These are phyloP conservation scores for Sideroxylon spinosum DNA, from an alignment of 179 eudicot species.

Conservation along the genomic window DNA sequence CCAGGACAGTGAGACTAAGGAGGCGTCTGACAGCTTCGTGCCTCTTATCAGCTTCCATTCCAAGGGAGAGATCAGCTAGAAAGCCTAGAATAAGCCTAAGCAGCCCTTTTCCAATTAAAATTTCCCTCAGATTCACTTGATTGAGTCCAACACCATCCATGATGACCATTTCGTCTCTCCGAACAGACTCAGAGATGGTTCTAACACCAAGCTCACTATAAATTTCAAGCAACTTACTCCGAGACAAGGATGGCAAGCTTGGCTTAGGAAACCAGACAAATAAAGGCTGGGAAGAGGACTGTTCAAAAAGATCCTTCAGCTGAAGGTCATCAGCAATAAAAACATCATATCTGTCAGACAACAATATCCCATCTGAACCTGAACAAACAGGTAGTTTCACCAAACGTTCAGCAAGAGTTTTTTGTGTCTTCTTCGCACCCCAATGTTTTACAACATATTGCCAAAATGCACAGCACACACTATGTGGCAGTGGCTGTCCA, in stretches of 20 bases:
- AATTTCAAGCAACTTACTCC: conserved; percentile 35
- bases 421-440: conserved; percentile 25
- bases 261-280: conserved; percentile 63
- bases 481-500: conserved; percentile 22
- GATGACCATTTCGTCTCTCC: conserved; percentile 23
- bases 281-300: conserved; percentile 29
- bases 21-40: conserved; percentile 38
- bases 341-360: conserved; percentile 41
- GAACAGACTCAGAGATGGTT: conserved; percentile 42
- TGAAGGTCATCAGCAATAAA: conserved; percentile 62
- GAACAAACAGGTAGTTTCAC: conserved; percentile 47
- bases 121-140: conserved; percentile 25
- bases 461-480: conserved; percentile 56
- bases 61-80: conserved; percentile 36
- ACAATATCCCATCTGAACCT: conserved; percentile 23
- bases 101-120: conserved; percentile 41
- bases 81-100: conserved; percentile 53
- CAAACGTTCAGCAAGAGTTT: conserved; percentile 27
- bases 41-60: conserved; percentile 36
- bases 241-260: conserved; percentile 32
- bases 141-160: conserved; percentile 19
- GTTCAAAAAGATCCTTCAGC: conserved; percentile 45
- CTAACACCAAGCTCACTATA: conserved; percentile 51
- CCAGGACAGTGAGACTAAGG: conserved; percentile 33
- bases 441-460: conserved; percentile 32